Evolutionary conservation across 1,284 basidiomycete species (phyloP).

Genomic region (Athelia psychrophila): DNA sequence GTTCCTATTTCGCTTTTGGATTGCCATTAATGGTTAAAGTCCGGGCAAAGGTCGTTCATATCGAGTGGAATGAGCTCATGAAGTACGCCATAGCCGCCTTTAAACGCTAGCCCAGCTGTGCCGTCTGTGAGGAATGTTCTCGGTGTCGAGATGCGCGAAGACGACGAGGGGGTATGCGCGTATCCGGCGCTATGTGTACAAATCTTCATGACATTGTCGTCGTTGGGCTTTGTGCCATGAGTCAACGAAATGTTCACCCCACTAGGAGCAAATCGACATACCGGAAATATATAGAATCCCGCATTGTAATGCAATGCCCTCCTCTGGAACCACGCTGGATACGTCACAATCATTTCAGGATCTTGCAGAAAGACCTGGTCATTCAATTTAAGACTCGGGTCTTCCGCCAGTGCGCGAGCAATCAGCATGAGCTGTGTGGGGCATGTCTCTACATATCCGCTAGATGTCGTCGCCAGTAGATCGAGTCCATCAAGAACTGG

Average conservation of each 20-base stretch:
- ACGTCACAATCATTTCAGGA: conserved; percentile 11
- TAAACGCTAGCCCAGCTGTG: conserved; percentile 39
- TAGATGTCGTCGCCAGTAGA: conserved; percentile 9
- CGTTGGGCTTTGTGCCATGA: conserved; percentile 54
- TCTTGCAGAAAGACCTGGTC: conserved; percentile 4
- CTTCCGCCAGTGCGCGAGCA: conserved; percentile 1
- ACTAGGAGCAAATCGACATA: conserved; percentile 32
- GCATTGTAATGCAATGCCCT: conserved; percentile 43
- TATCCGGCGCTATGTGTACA: conserved; percentile 71
- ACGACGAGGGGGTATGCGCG: conserved; percentile 37
- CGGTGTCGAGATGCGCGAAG: conserved; percentile 55
- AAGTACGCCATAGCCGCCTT: too few species aligned
- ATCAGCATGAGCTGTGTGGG: conserved; percentile 12
- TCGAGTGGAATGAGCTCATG: too few species aligned
- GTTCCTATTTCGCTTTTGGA: too few species aligned
- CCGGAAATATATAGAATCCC: conserved; percentile 79
- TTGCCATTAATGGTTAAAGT: too few species aligned
- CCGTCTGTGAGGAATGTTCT: conserved; percentile 59
- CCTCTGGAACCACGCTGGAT: conserved; percentile 12
- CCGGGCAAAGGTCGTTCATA: too few species aligned
- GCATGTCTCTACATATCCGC: conserved; percentile 10
- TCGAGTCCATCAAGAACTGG: conserved; percentile 9
- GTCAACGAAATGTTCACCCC: background rate
- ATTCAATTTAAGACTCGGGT: background rate
- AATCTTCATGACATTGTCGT: conserved; percentile 69